Conservation (phyloP, 768 basidiomycete genomes). For the Lyophyllum semitale region DNA sequence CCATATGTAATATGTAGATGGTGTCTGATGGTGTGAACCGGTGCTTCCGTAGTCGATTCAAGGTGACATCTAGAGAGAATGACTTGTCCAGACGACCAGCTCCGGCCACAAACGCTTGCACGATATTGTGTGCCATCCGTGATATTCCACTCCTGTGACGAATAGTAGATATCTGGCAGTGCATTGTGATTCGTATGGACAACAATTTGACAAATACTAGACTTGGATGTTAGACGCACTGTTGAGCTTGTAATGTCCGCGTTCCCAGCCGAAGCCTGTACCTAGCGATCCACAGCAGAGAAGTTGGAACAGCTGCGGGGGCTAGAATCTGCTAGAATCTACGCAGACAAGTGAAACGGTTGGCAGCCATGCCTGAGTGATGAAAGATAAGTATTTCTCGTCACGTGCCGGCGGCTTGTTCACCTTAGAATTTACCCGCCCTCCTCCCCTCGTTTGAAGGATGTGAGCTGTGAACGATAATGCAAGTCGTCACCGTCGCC, state of each 20-base stretch:
- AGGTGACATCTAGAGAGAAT: slow-evolving; percentile 66
- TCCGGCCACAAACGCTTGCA: slow-evolving; percentile 58
- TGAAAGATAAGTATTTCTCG: too few relatives aligned
- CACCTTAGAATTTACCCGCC: too few relatives aligned
- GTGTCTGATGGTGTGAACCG: slow-evolving; percentile 56
- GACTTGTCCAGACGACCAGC: slow-evolving; percentile 76
- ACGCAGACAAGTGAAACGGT: too few relatives aligned
- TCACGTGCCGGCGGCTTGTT: too few relatives aligned
- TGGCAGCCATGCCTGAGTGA: too few relatives aligned
- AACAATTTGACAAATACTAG: background rate
- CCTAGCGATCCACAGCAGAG: background rate
- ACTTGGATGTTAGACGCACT: background rate
- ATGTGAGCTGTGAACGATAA: too few relatives aligned
- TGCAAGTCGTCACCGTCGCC: too few relatives aligned
- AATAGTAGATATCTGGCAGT: slow-evolving; percentile 13
- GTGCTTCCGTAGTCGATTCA: slow-evolving; percentile 59
- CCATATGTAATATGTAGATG: slow-evolving; percentile 65
- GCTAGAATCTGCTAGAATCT: background rate
- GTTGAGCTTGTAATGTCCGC: background rate
- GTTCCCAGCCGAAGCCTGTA: background rate
- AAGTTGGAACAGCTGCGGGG: background rate
- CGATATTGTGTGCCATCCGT: slow-evolving; percentile 22
- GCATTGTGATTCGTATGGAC: background rate
- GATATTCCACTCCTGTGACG: slow-evolving; percentile 19
- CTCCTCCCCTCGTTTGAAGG: too few relatives aligned